phyloP scores from a whole-genome alignment of 2,329 filamentous ascomycete species.

The Cercospora zeina region DNA sequence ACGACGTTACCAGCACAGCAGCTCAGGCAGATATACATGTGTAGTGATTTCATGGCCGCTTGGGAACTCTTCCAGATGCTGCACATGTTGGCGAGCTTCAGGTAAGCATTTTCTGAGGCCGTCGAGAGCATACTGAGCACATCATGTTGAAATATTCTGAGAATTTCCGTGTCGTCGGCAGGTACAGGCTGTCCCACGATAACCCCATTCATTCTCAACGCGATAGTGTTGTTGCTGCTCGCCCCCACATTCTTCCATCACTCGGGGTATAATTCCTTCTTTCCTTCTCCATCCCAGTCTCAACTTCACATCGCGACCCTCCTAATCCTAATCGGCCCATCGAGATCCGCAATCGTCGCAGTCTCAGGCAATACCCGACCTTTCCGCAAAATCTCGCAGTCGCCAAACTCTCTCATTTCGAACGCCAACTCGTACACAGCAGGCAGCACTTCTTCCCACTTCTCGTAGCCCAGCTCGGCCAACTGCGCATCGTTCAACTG shows the following conservation, averaged over 20 bases:
- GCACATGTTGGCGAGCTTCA: too few relatives aligned
- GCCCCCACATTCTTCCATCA: neutral
- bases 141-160: neutral
- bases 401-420: conserved; percentile 47
- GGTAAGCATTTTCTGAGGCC: too few relatives aligned
- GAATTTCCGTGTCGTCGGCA: neutral
- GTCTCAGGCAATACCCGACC: conserved; percentile 45
- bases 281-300: neutral
- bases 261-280: neutral
- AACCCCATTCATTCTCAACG: neutral
- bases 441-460: conserved; percentile 52
- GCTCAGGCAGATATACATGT: too few relatives aligned
- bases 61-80: too few relatives aligned
- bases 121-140: too few relatives aligned
- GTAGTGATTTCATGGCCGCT: too few relatives aligned
- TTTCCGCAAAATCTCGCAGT: conserved; percentile 52
- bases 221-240: neutral
- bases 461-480: conserved; percentile 37
- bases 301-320: conserved; percentile 24
- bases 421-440: conserved; percentile 49
- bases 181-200: neutral
- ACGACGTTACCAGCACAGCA: too few relatives aligned
- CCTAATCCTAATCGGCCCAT: conserved; percentile 49
- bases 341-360: conserved; percentile 43
- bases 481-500: conserved; percentile 47